A percentile compares a stretch with the other conserved stretches of the same genome.
Conservation (phyloP, 2,329 filamentous ascomycete species). For the Metarhizium rileyi region DNA sequence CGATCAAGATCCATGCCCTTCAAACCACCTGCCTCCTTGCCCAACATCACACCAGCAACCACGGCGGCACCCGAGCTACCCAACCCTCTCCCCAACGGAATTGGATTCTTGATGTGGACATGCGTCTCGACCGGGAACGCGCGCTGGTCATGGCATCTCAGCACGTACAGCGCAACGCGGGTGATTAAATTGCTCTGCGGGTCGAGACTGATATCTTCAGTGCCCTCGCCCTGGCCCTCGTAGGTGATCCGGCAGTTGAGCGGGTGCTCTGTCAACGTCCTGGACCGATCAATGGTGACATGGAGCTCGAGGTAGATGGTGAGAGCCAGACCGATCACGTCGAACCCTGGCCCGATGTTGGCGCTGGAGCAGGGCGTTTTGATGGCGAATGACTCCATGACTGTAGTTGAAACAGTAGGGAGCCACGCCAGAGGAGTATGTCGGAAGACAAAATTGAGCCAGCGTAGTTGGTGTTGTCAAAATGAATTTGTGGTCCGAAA, state of each 20-base stretch:
- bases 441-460: not conserved
- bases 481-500: not conserved
- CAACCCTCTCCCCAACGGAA: slow-evolving; percentile 82
- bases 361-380: slow-evolving; percentile 88
- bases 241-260: slow-evolving; percentile 88
- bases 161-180: slow-evolving; percentile 84
- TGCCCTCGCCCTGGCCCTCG: slow-evolving; percentile 67
- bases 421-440: slow-evolving; percentile 2
- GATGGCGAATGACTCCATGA: slow-evolving; percentile 57
- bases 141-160: slow-evolving; percentile 82
- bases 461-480: not conserved
- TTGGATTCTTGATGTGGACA: slow-evolving; percentile 92
- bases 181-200: slow-evolving; percentile 89
- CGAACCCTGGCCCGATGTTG: slow-evolving; percentile 96
- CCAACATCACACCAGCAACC: slow-evolving; percentile 87
- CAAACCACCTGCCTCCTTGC: slow-evolving; percentile 77
- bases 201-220: slow-evolving; percentile 66
- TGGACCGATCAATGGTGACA: slow-evolving; percentile 61
- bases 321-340: slow-evolving; percentile 91
- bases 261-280: slow-evolving; percentile 43
- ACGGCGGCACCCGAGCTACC: slow-evolving; percentile 95
- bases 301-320: slow-evolving; percentile 88
- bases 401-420: slow-evolving; percentile 18
- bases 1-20: slow-evolving; percentile 64
- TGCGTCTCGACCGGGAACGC: slow-evolving; percentile 78